Base-by-base conservation (phyloP, 2,329 filamentous ascomycete genomes). In the Aspergillus sojae region DNA sequence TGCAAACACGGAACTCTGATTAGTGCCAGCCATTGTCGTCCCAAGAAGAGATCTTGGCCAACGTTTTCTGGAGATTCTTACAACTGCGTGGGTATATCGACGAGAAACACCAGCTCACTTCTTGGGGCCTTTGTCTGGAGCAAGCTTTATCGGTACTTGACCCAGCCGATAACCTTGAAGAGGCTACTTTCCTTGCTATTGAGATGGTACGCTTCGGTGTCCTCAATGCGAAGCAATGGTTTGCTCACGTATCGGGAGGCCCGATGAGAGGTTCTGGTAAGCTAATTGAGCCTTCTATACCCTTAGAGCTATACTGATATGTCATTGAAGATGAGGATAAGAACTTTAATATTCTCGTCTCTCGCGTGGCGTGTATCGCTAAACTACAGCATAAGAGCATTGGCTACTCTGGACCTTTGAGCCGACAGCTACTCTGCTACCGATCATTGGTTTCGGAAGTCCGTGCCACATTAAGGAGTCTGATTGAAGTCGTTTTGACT, bases 331-430 rank as follows among this genome's bases (percentile, higher is more conserved):
- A 91, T 4, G 88, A 91, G 46, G 93, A 97, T 68, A 93, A 91
- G 75, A 84, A 86, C 36, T 90, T 90, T 72, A 88, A 93, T 52
- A 85, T 95, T 61, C 85, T 99, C 52, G 89, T 98, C 71, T 95
- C 93, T 69, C 90, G 95, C 45, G 90, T 94, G 65, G 92, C 94
- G 16, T 93, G 91, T 59, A 83, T 98, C 62, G 86, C 93, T 58
- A 92, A 91, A 73, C 84, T 98, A 65, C 88, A 89, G 36, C 95
- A 99, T 76, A 87, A 92, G 70, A 85, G 86, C 4, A 94, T 94
- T 70, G 95, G 95, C 34, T 99, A 97, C 78, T 97, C 94, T 2
- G 95, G 95, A 0, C 94, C 95, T 1, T 85, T 99, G 1, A 97
- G 93, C 82, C 90, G 95, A 77, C 93, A 94, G 69, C 84, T 97